Conservation (phyloP, 768 basidiomycete genomes). For the Sarcomyxa edulis region DNA sequence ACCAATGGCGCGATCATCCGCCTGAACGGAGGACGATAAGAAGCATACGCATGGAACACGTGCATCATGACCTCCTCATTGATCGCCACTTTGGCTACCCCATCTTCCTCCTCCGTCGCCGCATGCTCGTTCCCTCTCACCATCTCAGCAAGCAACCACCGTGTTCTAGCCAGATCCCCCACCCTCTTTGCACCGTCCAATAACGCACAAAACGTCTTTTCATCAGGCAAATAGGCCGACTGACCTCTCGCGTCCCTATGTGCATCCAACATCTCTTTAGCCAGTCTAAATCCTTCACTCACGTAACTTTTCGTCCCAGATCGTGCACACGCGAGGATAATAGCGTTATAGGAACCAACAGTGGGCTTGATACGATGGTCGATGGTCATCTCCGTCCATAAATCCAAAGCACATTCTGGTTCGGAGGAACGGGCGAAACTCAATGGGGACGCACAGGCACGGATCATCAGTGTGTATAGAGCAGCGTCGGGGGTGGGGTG, state of each 20-base stretch:
- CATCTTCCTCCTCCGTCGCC: constrained; percentile 15
- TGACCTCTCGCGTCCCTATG: constrained; percentile 60
- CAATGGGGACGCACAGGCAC: constrained; percentile 64
- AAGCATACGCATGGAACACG: constrained; percentile 83
- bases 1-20: constrained; percentile 43
- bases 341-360: constrained; percentile 68
- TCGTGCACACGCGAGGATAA: constrained; percentile 76
- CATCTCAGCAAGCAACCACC: constrained; percentile 92
- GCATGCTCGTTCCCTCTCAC: constrained; percentile 25
- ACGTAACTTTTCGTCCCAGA: constrained; percentile 61
- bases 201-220: constrained; percentile 73
- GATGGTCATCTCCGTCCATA: constrained; percentile 89
- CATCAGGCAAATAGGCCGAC: constrained; percentile 55
- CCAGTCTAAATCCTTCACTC: constrained; percentile 77
- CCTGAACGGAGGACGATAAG: constrained; percentile 69
- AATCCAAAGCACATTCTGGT: constrained; percentile 87
- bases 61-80: constrained; percentile 76
- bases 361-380: constrained; percentile 63
- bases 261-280: constrained; percentile 81
- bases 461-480: constrained; percentile 84
- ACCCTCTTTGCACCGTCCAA: constrained; percentile 85
- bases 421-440: constrained; percentile 50
- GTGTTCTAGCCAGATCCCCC: constrained; percentile 75
- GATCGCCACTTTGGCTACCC: constrained; percentile 25
- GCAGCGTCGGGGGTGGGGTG: constrained; percentile 72